Conservation (phyloP, 352 stramenopile species). For the Aphanomyces invadans region DNA sequence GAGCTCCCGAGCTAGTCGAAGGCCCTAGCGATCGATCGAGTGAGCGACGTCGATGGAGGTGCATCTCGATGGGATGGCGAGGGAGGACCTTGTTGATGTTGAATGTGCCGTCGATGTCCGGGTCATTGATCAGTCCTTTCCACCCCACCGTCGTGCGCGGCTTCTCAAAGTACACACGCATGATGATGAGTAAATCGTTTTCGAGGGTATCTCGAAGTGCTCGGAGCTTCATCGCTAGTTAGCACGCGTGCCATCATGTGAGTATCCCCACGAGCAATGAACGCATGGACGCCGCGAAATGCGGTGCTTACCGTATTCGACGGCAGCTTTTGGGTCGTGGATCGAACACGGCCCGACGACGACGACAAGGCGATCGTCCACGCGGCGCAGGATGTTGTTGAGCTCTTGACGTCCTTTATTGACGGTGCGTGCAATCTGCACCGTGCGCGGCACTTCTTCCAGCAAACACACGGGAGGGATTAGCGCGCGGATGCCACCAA, state of each 20-base stretch:
- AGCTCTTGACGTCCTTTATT: conserved; percentile 34
- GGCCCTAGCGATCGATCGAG: conserved; percentile 31
- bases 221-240: conserved; percentile 47
- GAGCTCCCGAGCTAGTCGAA: conserved; percentile 74
- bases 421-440: conserved; percentile 53
- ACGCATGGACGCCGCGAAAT: too few relatives aligned
- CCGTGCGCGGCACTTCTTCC: conserved; percentile 64
- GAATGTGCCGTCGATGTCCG: conserved; percentile 72
- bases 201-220: conserved; percentile 43
- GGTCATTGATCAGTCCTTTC: conserved; percentile 84
- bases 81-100: conserved; percentile 73
- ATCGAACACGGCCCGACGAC: conserved; percentile 78
- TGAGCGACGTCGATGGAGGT: too few relatives aligned
- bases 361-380: conserved; percentile 64
- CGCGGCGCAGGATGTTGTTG: conserved; percentile 48
- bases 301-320: conserved; percentile 68
- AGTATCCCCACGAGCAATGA: background rate
- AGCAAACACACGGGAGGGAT: conserved; percentile 59
- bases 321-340: conserved; percentile 62
- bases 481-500: conserved; percentile 46
- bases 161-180: conserved; percentile 86
- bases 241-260: too few relatives aligned
- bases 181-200: conserved; percentile 68
- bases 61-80: background rate
- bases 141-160: conserved; percentile 74